phyloP scores from a whole-genome alignment of 2,329 filamentous ascomycete genomes.

The Paracamarosporium sp. region DNA sequence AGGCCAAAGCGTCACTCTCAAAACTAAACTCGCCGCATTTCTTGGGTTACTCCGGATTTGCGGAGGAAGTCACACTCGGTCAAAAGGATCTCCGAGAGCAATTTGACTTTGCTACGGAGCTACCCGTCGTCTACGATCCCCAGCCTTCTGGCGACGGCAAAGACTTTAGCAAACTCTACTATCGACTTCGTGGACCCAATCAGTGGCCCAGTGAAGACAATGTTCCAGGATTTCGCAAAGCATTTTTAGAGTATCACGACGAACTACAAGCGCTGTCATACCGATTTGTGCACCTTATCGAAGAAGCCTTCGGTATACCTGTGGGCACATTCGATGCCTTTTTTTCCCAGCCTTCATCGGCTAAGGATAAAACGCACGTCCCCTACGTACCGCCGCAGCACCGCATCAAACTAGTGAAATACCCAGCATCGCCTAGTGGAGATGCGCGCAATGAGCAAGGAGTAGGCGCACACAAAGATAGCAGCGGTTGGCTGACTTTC shows the following conservation, averaged over 20 bases:
- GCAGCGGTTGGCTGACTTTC: conserved; percentile 70
- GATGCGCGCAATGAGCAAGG: conserved; percentile 51
- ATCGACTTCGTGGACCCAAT: conserved; percentile 50
- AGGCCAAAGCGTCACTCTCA: conserved; percentile 14
- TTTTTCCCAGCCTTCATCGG: conserved; percentile 55
- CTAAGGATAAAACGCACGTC: not conserved
- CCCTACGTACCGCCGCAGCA: conserved; percentile 54
- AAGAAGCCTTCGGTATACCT: conserved; percentile 60
- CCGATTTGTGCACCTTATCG: conserved; percentile 63
- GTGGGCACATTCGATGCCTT: conserved; percentile 56
- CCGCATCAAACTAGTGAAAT: conserved; percentile 65
- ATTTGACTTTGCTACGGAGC: conserved; percentile 66
- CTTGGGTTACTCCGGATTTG: conserved; percentile 64
- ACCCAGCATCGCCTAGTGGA: conserved; percentile 41
- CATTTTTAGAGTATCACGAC: conserved; percentile 55
- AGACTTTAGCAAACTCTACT: conserved; percentile 48
- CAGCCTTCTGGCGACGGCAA: conserved; percentile 39
- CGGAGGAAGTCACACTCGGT: conserved; percentile 63
- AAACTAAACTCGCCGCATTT: conserved; percentile 65
- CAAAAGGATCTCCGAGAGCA: conserved; percentile 62
- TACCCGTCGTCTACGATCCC: conserved; percentile 35
- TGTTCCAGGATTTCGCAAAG: conserved; percentile 40
- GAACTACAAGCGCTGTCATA: conserved; percentile 60
- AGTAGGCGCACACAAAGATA: conserved; percentile 69
- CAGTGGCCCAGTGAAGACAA: conserved; percentile 41